These are phyloP conservation scores for Stagonosporopsis tanaceti DNA, from an alignment of 2,329 filamentous ascomycete species.

Conservation along the genomic window DNA sequence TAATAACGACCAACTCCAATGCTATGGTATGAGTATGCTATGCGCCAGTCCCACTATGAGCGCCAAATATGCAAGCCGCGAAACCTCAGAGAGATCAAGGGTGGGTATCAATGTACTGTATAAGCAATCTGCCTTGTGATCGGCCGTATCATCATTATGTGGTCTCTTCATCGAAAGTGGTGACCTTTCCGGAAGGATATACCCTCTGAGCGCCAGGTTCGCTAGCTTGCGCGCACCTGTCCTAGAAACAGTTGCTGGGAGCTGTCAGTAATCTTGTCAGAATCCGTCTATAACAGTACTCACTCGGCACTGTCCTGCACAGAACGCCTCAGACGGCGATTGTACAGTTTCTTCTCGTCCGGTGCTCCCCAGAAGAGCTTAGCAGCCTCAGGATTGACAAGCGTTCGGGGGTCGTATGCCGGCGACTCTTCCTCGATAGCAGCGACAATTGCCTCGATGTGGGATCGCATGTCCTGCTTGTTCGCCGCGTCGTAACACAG, in stretches of 20 bases:
- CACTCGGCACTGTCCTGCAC: conserved; percentile 66
- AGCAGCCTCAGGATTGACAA: conserved; percentile 85
- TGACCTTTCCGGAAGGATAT: not conserved
- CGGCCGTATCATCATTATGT: conserved; percentile 29
- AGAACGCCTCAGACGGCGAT: conserved; percentile 78
- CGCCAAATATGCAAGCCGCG: conserved; percentile 38
- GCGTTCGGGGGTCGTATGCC: conserved; percentile 86
- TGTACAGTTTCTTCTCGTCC: conserved; percentile 85
- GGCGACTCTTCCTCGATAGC: conserved; percentile 88
- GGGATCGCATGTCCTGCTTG: conserved; percentile 79
- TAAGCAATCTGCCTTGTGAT: conserved; percentile 30
- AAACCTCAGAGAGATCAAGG: conserved; percentile 17
- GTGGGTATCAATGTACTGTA: conserved; percentile 42
- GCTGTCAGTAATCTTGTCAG: not conserved
- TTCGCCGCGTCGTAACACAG: conserved; percentile 77
- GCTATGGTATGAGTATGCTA: conserved; percentile 23
- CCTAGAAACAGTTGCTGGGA: conserved; percentile 36
- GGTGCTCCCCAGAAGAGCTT: conserved; percentile 84
- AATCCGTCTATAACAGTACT: conserved; percentile 20
- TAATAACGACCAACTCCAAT: conserved; percentile 21
- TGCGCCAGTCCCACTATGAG: conserved; percentile 23
- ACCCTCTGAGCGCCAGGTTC: not conserved
- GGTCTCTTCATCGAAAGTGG: not conserved
- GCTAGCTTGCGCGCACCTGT: not conserved
- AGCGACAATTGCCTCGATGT: conserved; percentile 83